These are phyloP conservation scores for Euphorbia corollata DNA, from an alignment of 441 rosid genomes.

Conservation along the genomic window DNA sequence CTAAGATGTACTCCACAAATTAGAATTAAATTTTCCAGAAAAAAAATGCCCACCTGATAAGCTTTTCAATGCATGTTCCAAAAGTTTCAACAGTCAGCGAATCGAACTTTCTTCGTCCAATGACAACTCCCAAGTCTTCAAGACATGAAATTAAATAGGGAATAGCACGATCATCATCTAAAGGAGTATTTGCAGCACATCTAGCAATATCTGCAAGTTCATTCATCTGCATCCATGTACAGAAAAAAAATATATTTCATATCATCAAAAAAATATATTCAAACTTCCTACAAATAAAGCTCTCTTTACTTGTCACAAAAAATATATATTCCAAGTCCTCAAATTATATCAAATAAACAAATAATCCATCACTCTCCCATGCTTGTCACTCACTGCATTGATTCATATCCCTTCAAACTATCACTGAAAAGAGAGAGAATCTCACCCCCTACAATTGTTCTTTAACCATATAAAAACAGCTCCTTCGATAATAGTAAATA, in stretches of 20 bases:
- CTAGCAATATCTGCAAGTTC: constrained; percentile 98
- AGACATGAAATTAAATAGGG: constrained; percentile 73
- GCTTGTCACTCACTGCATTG: background rate
- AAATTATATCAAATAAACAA: constrained; percentile 6
- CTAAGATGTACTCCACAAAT: background rate
- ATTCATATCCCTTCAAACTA: background rate
- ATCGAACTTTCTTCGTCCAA: constrained; percentile 81
- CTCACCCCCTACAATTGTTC: background rate
- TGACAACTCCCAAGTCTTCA: constrained; percentile 71
- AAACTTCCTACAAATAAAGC: too few relatives aligned
- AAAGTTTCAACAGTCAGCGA: constrained; percentile 94
- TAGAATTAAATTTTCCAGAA: constrained; percentile 11
- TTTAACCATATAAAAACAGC: background rate
- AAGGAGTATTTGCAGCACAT: constrained; percentile 73
- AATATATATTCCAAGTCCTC: constrained; percentile 2
- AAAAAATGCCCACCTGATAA: constrained; percentile 75
- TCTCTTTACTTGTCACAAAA: too few relatives aligned
- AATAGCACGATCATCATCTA: constrained; percentile 64
- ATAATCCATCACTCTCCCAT: constrained; percentile 7
- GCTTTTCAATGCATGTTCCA: constrained; percentile 90
- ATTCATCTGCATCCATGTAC: constrained; percentile 57
- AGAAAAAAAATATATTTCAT: constrained; percentile 23
- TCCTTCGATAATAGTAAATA: background rate
- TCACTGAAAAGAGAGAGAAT: background rate
- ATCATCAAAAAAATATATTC: background rate